Evolutionary conservation across 306 rosid genomes (phyloP).

Genomic region (Dicorynia guianensis): DNA sequence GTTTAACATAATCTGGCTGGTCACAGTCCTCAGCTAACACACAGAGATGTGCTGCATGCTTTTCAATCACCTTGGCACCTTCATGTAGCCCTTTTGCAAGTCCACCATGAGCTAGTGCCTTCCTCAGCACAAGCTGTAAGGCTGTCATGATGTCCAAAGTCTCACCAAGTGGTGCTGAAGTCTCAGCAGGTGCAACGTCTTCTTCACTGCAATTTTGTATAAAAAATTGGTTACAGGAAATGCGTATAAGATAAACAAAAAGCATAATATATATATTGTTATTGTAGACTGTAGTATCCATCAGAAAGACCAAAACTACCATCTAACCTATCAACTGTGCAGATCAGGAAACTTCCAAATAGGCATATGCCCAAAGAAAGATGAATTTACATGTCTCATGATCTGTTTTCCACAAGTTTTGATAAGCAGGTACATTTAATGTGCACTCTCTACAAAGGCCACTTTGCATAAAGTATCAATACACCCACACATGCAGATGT

Average conservation of each 20-base stretch:
- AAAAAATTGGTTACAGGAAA: not conserved
- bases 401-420: no score
- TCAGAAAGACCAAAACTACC: not conserved
- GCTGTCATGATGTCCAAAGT: slow-evolving; percentile 33
- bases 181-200: slow-evolving; percentile 38
- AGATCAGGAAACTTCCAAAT: not conserved
- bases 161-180: slow-evolving; percentile 54
- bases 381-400: not conserved
- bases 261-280: not conserved
- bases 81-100: slow-evolving; percentile 63
- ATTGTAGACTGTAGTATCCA: not conserved
- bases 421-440: not conserved
- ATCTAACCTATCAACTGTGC: not conserved
- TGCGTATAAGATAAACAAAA: not conserved
- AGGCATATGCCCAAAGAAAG: not conserved
- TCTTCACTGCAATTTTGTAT: slow-evolving; percentile 48
- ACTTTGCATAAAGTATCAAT: not conserved
- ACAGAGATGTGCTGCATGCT: slow-evolving; percentile 66
- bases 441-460: not conserved
- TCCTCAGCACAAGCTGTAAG: slow-evolving; percentile 63
- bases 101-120: slow-evolving; percentile 62
- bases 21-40: slow-evolving; percentile 67
- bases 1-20: slow-evolving; percentile 61
- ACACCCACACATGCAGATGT: not conserved
- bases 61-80: slow-evolving; percentile 63